Percentiles rank a stretch among this genome's conserved stretches.
phyloP scores from a whole-genome alignment of 352 stramenopile species.

The Phytophthora sojae region DNA sequence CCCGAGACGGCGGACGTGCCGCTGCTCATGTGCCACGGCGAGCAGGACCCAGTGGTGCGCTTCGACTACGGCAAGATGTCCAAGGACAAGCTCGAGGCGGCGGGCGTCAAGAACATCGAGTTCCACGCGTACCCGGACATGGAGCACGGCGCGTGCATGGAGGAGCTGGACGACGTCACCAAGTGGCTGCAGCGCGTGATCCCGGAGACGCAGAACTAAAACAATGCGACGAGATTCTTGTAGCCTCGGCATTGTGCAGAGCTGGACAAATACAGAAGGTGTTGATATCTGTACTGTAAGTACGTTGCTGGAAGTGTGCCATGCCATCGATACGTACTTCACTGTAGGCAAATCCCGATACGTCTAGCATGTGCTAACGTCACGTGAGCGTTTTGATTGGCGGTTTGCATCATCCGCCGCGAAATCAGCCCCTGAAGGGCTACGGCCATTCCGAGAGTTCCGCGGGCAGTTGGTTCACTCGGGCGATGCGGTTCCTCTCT shows the following conservation, averaged over 20 bases:
- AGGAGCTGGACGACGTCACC: conserved; percentile 76
- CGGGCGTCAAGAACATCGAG: conserved; percentile 62
- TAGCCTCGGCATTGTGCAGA: neutral
- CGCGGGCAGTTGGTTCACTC: no score
- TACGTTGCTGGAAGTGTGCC: neutral
- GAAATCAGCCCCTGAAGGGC: neutral
- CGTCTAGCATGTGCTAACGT: neutral
- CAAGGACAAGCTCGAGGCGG: conserved; percentile 61
- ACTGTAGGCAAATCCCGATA: neutral
- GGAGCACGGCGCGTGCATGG: conserved; percentile 65
- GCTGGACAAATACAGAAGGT: neutral
- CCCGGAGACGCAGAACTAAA: conserved; percentile 35
- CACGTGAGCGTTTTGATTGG: neutral
- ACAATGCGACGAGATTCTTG: neutral
- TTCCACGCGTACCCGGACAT: conserved; percentile 75
- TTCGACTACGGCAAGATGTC: conserved; percentile 72
- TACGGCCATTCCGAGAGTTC: conserved; percentile 6
- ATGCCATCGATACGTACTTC: neutral
- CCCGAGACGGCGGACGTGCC: conserved; percentile 67
- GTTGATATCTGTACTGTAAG: no score
- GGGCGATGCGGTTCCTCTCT: conserved; percentile 2
- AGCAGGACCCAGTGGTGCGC: conserved; percentile 66
- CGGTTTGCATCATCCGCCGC: conserved; percentile 24
- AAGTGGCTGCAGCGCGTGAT: conserved; percentile 69
- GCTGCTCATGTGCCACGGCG: conserved; percentile 83